These are phyloP conservation scores for Zancudomyces culisetae DNA, from an alignment of 371 early-diverging fungal species.

Conservation along the genomic window DNA sequence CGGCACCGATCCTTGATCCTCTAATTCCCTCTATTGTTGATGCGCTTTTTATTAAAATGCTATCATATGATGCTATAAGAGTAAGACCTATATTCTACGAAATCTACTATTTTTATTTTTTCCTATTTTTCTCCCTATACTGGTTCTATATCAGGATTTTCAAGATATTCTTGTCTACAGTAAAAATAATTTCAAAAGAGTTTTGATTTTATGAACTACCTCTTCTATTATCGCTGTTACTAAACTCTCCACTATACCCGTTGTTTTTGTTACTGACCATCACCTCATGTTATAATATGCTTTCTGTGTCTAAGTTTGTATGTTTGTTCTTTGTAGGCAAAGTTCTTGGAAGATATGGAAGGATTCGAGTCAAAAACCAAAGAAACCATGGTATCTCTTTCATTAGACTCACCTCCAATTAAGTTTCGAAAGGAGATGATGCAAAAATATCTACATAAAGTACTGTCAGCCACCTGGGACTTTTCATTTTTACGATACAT, in stretches of 20 bases:
- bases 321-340: constrained; percentile 20
- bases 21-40: constrained; percentile 61
- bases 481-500: constrained; percentile 54
- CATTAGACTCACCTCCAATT: constrained; percentile 44
- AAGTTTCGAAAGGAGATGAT: constrained; percentile 65
- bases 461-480: constrained; percentile 56
- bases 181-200: no score
- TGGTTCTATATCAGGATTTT: no score
- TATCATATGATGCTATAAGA: constrained; percentile 34
- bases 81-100: no score
- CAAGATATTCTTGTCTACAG: no score
- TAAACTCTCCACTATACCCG: no score
- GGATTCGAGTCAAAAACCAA: constrained; percentile 31
- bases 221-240: no score
- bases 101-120: no score
- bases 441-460: constrained; percentile 43
- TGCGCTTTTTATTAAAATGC: constrained; percentile 43
- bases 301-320: neutral
- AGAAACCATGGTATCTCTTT: constrained; percentile 26
- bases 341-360: constrained; percentile 43
- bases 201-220: no score
- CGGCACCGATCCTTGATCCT: constrained; percentile 40
- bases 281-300: no score
- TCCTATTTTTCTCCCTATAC: no score
- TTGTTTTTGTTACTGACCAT: no score